These are phyloP conservation scores for Dalbergia cultrata DNA, from an alignment of 306 rosid species.

Conservation along the genomic window DNA sequence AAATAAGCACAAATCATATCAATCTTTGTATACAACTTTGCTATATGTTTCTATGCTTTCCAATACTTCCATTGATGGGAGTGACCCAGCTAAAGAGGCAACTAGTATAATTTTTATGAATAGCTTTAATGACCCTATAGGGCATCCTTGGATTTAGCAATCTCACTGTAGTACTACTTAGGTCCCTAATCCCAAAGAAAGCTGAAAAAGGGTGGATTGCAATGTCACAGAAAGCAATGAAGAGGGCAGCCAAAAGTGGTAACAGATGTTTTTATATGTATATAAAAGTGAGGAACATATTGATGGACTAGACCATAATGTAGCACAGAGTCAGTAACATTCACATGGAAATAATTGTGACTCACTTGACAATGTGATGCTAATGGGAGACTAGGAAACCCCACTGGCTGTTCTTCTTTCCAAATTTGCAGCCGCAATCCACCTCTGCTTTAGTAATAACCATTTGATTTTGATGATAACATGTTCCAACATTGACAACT, in stretches of 20 bases:
- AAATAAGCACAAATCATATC: constrained; percentile 19
- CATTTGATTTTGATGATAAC: background rate
- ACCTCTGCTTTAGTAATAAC: background rate
- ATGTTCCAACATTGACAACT: constrained; percentile 8
- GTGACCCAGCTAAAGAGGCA: background rate
- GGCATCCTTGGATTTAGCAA: background rate
- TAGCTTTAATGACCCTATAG: background rate
- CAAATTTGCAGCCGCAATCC: constrained; percentile 2
- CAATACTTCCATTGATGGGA: background rate
- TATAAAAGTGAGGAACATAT: constrained; percentile 21
- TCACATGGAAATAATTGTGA: constrained; percentile 34
- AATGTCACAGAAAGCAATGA: constrained; percentile 26
- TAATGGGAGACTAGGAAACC: constrained; percentile 18
- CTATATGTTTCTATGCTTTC: constrained; percentile 8
- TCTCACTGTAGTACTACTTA: background rate
- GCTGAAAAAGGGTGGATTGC: background rate
- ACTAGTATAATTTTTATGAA: background rate
- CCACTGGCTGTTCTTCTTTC: background rate
- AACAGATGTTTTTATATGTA: background rate
- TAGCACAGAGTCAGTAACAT: background rate
- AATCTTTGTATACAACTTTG: background rate
- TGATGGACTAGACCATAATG: constrained; percentile 36
- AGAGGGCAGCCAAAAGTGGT: constrained; percentile 29
- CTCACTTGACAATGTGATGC: constrained; percentile 26
- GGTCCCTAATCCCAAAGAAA: background rate